Percentiles rank a stretch among this genome's conserved stretches.
Conservation (phyloP, 75 land plant species). For the Ceratopteris richardii region DNA sequence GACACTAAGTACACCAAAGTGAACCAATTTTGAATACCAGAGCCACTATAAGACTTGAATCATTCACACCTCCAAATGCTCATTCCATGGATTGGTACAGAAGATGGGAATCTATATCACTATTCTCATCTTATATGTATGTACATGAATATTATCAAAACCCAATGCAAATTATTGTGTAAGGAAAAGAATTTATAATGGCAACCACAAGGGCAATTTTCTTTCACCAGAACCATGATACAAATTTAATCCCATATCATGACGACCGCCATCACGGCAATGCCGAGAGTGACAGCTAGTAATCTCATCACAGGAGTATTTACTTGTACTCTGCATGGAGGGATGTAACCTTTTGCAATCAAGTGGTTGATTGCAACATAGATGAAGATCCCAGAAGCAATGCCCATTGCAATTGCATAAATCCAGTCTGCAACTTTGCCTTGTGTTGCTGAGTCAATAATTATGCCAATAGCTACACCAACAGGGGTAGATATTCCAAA, state of each 20-base stretch:
- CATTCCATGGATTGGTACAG: too few relatives aligned
- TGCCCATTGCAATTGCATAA: constrained; percentile 69
- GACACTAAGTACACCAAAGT: too few relatives aligned
- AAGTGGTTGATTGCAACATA: constrained; percentile 79
- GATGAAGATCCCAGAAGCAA: constrained; percentile 68
- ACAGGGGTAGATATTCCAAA: constrained; percentile 70
- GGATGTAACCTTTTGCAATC: constrained; percentile 50
- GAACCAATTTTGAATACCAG: too few relatives aligned
- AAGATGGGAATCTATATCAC: too few relatives aligned
- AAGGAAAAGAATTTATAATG: too few relatives aligned
- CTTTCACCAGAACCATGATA: too few relatives aligned
- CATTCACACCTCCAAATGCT: too few relatives aligned
- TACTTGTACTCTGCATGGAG: constrained; percentile 14
- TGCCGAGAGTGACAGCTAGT: constrained; percentile 57
- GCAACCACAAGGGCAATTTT: too few relatives aligned
- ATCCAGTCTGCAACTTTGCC: constrained; percentile 61
- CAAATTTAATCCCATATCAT: constrained; percentile 81
- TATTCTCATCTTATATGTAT: too few relatives aligned
- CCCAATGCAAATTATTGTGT: too few relatives aligned
- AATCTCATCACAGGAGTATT: constrained; percentile 57
- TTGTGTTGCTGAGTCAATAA: constrained; percentile 57
- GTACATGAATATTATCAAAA: too few relatives aligned
- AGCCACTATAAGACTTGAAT: too few relatives aligned
- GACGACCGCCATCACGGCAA: constrained; percentile 68
- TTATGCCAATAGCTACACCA: constrained; percentile 75